Evolutionary conservation across 2,329 filamentous ascomycete genomes (phyloP), one percentile per base, ranked within the genome.

Genomic region (Aspergillus versicolor): DNA sequence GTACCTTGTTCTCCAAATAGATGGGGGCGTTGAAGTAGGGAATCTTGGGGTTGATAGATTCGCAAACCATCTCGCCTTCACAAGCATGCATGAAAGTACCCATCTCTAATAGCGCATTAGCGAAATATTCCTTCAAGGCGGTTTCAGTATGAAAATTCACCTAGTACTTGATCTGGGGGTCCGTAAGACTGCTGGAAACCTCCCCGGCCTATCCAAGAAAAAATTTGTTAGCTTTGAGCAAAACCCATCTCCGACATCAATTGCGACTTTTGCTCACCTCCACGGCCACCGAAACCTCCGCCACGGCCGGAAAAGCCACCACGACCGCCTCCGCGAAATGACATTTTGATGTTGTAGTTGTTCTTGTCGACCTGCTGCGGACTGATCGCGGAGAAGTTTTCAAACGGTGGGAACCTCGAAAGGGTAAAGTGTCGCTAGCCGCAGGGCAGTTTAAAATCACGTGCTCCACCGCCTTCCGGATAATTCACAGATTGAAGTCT

Each of bases 1-100:
- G 62, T 72, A 88, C 89, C 84, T 97, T 99, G 83, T 97, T 99
- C 84, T 97, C 93, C 70, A 97, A 88, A 81, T 94, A 99, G 77
- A 99, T 96, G 66, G 92, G 92, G 61, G 94, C 94, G 82, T 97
- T 97, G 88, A 99, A 99, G 82, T 96, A 96, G 61, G 94, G 94
- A 63, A 99, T 89, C 81, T 97, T 97, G 69, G 89, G 82, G 82
- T 97, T 97, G 78, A 89, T 88, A 66, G 90, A 95, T 78, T 92
- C 88, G 89, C 93, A 97, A 67, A 99, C 89, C 84, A 99, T 94
- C 79, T 99, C 94, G 75, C 93, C 93, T 79, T 99, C 94, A 80
- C 90, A 93, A 58, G 92, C 88, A 81, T 99, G 94, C 74, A 97
- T 79, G 78, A 97, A 96, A 64, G 85, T 86, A 76, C 94, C 94